Evolutionary conservation across 208 protist genomes (phyloP).

Genomic region (Angomonas ambiguus): DNA sequence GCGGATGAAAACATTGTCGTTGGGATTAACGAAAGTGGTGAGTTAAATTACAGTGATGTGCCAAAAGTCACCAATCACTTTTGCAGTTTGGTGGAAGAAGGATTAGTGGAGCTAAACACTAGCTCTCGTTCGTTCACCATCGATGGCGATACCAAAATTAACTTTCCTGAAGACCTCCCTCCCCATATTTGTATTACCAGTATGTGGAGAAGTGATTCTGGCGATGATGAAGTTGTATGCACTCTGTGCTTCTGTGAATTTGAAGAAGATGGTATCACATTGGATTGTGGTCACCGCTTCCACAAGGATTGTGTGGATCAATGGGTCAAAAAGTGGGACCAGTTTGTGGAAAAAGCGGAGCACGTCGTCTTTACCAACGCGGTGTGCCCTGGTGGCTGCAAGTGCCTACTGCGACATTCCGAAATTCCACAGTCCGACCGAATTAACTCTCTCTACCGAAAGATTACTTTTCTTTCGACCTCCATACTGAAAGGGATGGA

Average conservation of each 20-base stretch:
- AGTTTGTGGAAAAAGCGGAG: conserved; percentile 60
- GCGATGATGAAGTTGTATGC: conserved; percentile 47
- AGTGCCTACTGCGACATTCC: conserved; percentile 62
- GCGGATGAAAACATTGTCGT: conserved; percentile 1
- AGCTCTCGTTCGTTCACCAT: background rate
- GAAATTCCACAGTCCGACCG: conserved; percentile 31
- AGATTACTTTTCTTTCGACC: conserved; percentile 22
- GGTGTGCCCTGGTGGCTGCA: conserved; percentile 80
- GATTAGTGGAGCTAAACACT: background rate
- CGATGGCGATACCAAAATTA: background rate
- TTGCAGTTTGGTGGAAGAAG: background rate
- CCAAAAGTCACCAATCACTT: background rate
- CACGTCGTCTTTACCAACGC: conserved; percentile 83
- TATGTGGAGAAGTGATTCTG: conserved; percentile 8
- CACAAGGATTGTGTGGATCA: conserved; percentile 73
- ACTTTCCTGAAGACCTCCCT: background rate
- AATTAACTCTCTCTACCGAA: conserved; percentile 34
- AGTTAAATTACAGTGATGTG: background rate
- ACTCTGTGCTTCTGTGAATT: conserved; percentile 81
- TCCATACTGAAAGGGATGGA: conserved; percentile 22
- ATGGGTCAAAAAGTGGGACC: conserved; percentile 62
- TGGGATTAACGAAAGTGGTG: conserved; percentile 28
- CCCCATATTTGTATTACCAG: conserved; percentile 5
- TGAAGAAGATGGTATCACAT: conserved; percentile 60
- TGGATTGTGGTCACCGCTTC: conserved; percentile 84